Evolutionary conservation across 2,329 filamentous ascomycete species (phyloP).

Genomic region (Aspergillus thermomutatus): DNA sequence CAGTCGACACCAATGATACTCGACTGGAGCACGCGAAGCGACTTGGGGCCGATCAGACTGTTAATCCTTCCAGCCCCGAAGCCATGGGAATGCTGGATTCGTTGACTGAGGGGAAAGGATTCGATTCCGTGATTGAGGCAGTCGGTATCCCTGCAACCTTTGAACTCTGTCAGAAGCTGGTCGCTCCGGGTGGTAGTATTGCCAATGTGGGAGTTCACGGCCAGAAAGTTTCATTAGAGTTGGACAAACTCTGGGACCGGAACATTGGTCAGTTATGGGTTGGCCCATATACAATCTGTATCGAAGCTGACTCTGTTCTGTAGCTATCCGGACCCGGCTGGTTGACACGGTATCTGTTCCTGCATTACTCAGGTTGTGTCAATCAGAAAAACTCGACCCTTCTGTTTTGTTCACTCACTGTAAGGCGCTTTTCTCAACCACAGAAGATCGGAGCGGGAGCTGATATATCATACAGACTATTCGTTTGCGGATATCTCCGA

Average conservation of each 20-base stretch:
- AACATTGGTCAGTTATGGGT: constrained; percentile 50
- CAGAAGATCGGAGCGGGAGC: not conserved
- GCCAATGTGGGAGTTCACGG: constrained; percentile 60
- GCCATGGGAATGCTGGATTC: constrained; percentile 39
- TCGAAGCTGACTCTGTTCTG: constrained; percentile 10
- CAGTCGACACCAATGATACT: constrained; percentile 50
- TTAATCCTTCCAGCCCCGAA: constrained; percentile 40
- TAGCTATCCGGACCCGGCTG: constrained; percentile 46
- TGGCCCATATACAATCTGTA: not conserved
- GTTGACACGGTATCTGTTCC: constrained; percentile 50
- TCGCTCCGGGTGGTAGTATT: constrained; percentile 53
- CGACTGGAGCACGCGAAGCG: constrained; percentile 47
- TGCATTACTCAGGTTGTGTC: constrained; percentile 48
- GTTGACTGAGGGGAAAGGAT: constrained; percentile 51
- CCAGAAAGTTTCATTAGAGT: constrained; percentile 49
- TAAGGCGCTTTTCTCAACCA: constrained; percentile 20
- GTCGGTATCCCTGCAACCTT: constrained; percentile 55
- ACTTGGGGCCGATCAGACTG: constrained; percentile 48
- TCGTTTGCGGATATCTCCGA: not conserved
- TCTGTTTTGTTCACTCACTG: constrained; percentile 46
- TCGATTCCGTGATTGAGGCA: constrained; percentile 57
- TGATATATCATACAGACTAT: not conserved
- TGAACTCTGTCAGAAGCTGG: constrained; percentile 51
- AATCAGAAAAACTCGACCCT: constrained; percentile 42
- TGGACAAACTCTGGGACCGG: constrained; percentile 54